Evolutionary conservation across 108 stramenopile species (phyloP), one percentile per base, ranked within the genome.

Genomic region (Fistulifera solaris): DNA sequence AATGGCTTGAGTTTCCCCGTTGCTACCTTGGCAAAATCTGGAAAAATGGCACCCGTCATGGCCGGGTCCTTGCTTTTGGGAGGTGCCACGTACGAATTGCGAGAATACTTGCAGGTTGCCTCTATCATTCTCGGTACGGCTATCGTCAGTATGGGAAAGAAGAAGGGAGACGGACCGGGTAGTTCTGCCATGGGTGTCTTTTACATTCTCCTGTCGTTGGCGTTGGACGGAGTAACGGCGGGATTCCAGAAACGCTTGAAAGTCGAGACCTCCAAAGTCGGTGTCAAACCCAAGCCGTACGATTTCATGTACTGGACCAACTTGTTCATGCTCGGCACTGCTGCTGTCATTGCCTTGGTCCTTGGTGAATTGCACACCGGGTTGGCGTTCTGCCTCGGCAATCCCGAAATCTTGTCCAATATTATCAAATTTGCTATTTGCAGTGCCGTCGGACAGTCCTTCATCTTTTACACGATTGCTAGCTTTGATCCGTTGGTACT

Each of bases 381-480:
- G 40, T 42, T 81, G n/a, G 69, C 73, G 15, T 95, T 81, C 63
- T 71, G 86, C 70, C 22, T 75, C 6, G 83, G 59, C 14, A 89
- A 95, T 57, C 94, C 89, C n/a, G 84, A 85, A 40, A 81, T 97
- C 48, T 42, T 94, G 38, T 61, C 62, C 65, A 93, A 94, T 56
- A 83, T 96, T 49, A 58, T 82, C 63, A 85, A 83, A 54, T 99
- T 97, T 66, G 80, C 94, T 24, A 45, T 90, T 19, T 94, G 96
- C 65, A 93, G 91, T 3, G 96, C 98, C 12, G 75, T 94, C 26
- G 98, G 98, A 3, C 98, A 99, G 71, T 91, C 87, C 56, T 98
- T 97, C 76, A 98, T 99, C 76, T 99, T 97, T 67, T 95, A 88
- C 76, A 98, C 95, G 26, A 94, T 99, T 83, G 83, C 91, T 61